Conservation (phyloP, 352 stramenopile species). For the Phytopythium oedochilum region DNA sequence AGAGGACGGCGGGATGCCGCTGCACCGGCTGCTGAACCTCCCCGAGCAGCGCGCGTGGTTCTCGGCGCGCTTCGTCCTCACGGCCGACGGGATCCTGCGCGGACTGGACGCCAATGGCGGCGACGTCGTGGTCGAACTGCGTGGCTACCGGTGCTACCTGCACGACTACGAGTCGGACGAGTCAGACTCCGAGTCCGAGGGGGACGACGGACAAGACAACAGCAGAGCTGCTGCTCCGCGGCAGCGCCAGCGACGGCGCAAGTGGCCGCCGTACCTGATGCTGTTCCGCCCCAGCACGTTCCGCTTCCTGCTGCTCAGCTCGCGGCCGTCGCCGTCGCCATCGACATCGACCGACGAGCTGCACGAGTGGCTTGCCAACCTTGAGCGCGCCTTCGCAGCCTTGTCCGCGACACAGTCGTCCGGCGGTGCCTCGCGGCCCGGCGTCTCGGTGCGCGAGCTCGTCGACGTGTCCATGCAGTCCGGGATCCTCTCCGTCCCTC, state of each 20-base stretch:
- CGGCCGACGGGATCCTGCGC: conserved; percentile 38
- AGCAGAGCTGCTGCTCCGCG: conserved; percentile 9
- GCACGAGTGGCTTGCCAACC: conserved; percentile 51
- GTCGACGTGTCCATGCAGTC: conserved; percentile 30
- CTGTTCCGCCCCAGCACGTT: conserved; percentile 42
- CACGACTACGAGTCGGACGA: conserved; percentile 23
- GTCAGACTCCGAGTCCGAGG: conserved; percentile 8
- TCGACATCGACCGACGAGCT: conserved; percentile 18
- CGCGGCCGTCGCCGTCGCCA: neutral
- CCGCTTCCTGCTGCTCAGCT: conserved; percentile 47
- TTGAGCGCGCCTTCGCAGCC: conserved; percentile 27
- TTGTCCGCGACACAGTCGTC: neutral
- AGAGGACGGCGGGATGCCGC: conserved; percentile 9
- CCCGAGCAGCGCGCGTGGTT: conserved; percentile 51
- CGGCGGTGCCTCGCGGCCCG: neutral
- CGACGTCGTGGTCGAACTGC: conserved; percentile 44
- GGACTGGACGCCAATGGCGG: conserved; percentile 15
- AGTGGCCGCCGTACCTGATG: conserved; percentile 51
- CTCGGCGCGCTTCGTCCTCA: conserved; percentile 37
- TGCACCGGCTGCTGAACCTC: conserved; percentile 51
- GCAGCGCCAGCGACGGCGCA: neutral
- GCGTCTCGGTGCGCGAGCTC: conserved; percentile 15
- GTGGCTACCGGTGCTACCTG: conserved; percentile 43
- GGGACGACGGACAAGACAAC: neutral
- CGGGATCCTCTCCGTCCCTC: conserved; percentile 14